These are phyloP conservation scores for Lichtheimia ramosa DNA, from an alignment of 371 early-diverging fungal species.

Conservation along the genomic window DNA sequence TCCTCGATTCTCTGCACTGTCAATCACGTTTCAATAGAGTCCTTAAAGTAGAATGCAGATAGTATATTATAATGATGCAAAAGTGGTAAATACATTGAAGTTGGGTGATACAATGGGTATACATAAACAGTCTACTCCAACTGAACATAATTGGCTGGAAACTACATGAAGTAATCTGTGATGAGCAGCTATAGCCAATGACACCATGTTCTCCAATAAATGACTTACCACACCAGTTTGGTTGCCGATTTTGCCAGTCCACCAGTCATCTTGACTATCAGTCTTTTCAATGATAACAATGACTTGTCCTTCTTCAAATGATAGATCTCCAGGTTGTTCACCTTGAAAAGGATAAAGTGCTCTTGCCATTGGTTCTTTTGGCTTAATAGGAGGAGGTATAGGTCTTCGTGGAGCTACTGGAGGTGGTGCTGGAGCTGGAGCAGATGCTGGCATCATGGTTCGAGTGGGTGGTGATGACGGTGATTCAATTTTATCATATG, in stretches of 20 bases:
- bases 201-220: too few species aligned
- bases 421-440: not conserved
- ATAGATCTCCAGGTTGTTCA: conserved; percentile 69
- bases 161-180: conserved; percentile 24
- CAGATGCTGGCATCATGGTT: not conserved
- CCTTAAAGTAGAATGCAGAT: too few species aligned
- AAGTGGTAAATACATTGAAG: too few species aligned
- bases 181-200: not conserved
- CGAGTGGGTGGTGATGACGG: not conserved
- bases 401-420: not conserved
- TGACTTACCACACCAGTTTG: conserved; percentile 59
- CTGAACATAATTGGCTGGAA: conserved; percentile 82
- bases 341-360: conserved; percentile 76
- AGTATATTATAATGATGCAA: too few species aligned
- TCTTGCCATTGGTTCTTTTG: conserved; percentile 35
- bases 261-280: conserved; percentile 78
- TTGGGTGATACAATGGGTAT: not conserved
- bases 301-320: conserved; percentile 74
- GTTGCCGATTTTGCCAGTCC: conserved; percentile 72
- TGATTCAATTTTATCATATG: not conserved
- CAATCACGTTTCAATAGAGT: too few species aligned
- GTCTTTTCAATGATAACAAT: conserved; percentile 67
- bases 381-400: not conserved
- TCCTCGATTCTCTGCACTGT: too few species aligned
- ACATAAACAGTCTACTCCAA: conserved; percentile 23